These are phyloP conservation scores for Xylaria sp. DNA, from an alignment of 2,329 filamentous ascomycete species.

Conservation along the genomic window DNA sequence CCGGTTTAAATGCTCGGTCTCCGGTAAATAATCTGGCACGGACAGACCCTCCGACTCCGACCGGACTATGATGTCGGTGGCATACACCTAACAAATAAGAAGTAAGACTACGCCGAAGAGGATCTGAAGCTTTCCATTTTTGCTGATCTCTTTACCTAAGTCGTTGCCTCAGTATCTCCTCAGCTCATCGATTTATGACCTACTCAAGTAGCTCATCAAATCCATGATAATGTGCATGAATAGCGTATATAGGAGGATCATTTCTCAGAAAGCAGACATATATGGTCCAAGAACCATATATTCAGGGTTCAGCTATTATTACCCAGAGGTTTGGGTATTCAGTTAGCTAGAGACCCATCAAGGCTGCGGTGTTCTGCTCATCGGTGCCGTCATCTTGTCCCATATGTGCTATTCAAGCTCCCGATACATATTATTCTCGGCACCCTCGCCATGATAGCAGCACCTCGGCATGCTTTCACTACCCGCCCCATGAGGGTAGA, in stretches of 20 bases:
- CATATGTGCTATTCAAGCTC: constrained; percentile 14
- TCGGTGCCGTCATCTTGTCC: not conserved
- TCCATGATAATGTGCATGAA: not conserved
- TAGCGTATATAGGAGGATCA: constrained; percentile 1
- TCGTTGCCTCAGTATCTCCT: too few relatives aligned
- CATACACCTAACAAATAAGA: not conserved
- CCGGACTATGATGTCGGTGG: not conserved
- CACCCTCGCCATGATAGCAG: constrained; percentile 17
- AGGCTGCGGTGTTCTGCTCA: constrained; percentile 8
- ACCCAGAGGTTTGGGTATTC: constrained; percentile 4
- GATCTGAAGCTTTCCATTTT: too few relatives aligned
- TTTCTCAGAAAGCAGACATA: constrained; percentile 3
- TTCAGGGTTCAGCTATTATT: constrained; percentile 3
- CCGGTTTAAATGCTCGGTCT: not conserved
- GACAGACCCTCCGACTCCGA: not conserved
- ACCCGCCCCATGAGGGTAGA: constrained; percentile 12
- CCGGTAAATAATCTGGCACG: constrained; percentile 5
- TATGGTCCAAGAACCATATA: not conserved
- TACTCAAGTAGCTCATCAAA: too few relatives aligned
- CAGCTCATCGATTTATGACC: too few relatives aligned
- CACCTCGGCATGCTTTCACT: constrained; percentile 15
- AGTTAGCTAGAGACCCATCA: constrained; percentile 12
- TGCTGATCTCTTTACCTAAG: too few relatives aligned
- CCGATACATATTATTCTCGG: constrained; percentile 1
- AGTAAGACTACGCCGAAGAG: not conserved